Base-by-base conservation (phyloP, 2,329 filamentous ascomycete genomes). In the Pseudogymnoascus pannorum region DNA sequence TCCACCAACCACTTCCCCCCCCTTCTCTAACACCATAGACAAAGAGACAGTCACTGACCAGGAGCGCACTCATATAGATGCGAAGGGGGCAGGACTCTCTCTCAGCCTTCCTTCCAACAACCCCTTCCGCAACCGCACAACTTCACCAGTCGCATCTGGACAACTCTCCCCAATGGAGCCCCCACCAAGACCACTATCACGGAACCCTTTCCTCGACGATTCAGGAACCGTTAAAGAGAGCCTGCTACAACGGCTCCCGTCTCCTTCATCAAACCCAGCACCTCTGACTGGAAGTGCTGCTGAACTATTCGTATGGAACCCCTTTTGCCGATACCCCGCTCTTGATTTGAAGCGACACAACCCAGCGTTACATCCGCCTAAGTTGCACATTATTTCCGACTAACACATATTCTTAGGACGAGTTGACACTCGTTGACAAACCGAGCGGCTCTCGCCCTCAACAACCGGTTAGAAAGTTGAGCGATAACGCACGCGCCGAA, bases 21-120 rank as follows among this genome's bases (percentile, higher is more conserved):
- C 20, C n/a, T n/a, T n/a, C n/a, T n/a, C n/a, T n/a, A n/a, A 44
- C 40, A 44, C 40, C 14, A 44, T 44, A 20, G 18, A 24, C 20
- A 22, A 44, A 44, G 40, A 24, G 18, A 24, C 40, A 44, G 18
- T 44, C 40, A 44, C 40, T 44, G 11, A 44, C 20, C 40, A 44
- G 18, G 40, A 44, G 9, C 40, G 40, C 40, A 11, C 40, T 22
- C 40, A 22, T 44, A 44, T 44, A 44, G 40, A 44, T 22, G 11
- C 18, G 40, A 44, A 44, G 40, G 40, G 18, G 20, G 74, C 81
- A 66, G 80, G 79, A 67, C 78, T 87, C 71, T 78, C 82, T 60
- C 77, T 88, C 73, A 87, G 86, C 75, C 82, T 92, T 62, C 75
- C 77, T 70, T 86, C 87, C 74, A 92, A 92, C 81, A 92, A 92